Conservation (phyloP, 2,329 filamentous ascomycete genomes). For the Penicillium sp. region DNA sequence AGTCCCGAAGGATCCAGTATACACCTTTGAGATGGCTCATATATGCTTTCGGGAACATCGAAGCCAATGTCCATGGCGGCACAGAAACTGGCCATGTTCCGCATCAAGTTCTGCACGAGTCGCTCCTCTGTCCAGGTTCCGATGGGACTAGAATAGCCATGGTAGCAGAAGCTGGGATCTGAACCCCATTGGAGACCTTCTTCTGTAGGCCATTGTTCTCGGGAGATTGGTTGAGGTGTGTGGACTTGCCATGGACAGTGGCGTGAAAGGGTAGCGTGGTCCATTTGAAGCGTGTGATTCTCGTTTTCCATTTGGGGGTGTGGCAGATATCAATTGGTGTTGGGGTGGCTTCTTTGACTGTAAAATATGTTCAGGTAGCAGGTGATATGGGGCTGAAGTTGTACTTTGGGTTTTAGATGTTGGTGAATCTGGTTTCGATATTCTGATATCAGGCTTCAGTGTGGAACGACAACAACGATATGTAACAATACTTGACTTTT, state of each 20-base stretch:
- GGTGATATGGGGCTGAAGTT: neutral
- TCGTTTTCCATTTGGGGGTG: conserved; percentile 2
- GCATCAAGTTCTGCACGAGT: conserved; percentile 20
- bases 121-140: conserved; percentile 26
- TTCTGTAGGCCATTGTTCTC: conserved; percentile 7
- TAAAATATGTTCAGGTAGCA: too few relatives aligned
- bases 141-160: conserved; percentile 23
- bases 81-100: conserved; percentile 20
- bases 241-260: conserved; percentile 5
- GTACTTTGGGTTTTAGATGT: neutral
- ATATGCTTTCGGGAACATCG: neutral
- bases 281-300: neutral
- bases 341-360: neutral
- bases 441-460: neutral
- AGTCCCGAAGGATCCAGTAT: neutral
- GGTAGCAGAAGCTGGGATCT: conserved; percentile 25
- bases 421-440: neutral
- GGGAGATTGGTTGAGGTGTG: conserved; percentile 4
- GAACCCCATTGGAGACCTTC: conserved; percentile 25
- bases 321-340: too few relatives aligned
- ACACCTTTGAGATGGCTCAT: neutral
- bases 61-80: conserved; percentile 14
- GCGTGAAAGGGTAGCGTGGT: neutral
- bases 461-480: neutral
- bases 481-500: neutral